A percentile compares a stretch with the other conserved stretches of the same genome.
phyloP scores from a whole-genome alignment of 371 early-diverging fungal genomes.

The Mucor circinelloides region DNA sequence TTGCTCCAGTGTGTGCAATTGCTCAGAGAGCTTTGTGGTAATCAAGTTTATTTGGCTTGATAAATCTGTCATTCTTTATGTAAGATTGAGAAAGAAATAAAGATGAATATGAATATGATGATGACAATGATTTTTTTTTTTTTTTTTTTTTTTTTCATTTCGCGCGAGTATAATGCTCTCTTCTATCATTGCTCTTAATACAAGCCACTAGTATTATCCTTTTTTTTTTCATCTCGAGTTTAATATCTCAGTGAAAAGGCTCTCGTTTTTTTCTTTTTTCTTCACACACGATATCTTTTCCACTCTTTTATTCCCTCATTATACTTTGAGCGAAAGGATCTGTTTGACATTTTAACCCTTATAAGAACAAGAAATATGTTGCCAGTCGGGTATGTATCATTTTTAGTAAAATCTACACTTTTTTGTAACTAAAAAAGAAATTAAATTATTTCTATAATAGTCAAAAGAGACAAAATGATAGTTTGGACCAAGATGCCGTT shows the following conservation, averaged over 20 bases:
- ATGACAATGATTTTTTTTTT: too few species aligned
- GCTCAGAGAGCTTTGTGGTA: conserved; percentile 13
- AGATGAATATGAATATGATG: background rate
- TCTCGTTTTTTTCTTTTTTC: background rate
- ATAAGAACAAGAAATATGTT: conserved; percentile 7
- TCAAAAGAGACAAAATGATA: conserved; percentile 25
- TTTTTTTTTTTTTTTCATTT: too few species aligned
- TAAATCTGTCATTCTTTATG: conserved; percentile 13
- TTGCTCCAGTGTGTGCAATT: conserved; percentile 14
- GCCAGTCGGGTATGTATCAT: conserved; percentile 11
- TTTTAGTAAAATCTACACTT: background rate
- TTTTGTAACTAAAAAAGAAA: background rate
- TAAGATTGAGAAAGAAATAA: background rate
- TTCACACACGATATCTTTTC: conserved; percentile 4
- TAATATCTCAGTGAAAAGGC: background rate
- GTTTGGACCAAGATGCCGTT: conserved; percentile 35
- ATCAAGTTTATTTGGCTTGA: conserved; percentile 17
- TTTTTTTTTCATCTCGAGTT: background rate
- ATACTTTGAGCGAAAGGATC: background rate
- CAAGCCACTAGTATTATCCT: conserved; percentile 5
- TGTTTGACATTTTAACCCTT: too few species aligned
- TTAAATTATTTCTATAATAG: conserved; percentile 8
- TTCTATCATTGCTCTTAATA: background rate
- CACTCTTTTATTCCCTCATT: background rate
- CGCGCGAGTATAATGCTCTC: background rate